A percentile compares a stretch with the other conserved stretches of the same genome.
phyloP scores from a whole-genome alignment of 1,139 yeast genomes.

The Magnusiomyces suaveolens region DNA sequence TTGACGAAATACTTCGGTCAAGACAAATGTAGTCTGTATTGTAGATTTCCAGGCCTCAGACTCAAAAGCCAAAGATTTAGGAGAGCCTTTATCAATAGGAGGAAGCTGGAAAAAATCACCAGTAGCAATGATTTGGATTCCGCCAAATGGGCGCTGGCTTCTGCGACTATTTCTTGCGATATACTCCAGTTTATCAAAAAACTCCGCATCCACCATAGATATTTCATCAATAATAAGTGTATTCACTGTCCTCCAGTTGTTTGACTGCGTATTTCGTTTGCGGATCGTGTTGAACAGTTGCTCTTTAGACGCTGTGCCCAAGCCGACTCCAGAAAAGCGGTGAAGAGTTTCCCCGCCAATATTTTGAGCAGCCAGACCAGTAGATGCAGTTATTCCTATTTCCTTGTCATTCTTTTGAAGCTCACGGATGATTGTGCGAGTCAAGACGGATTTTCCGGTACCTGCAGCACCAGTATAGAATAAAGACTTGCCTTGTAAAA shows the following conservation, averaged over 20 bases:
- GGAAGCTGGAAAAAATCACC: conserved; percentile 87
- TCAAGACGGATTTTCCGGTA: conserved; percentile 80
- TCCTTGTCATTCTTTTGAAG: conserved; percentile 34
- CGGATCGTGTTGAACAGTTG: conserved; percentile 37
- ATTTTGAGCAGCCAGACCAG: conserved; percentile 84
- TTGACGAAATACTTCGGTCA: conserved; percentile 82
- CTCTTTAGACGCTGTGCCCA: conserved; percentile 47
- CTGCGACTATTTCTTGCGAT: conserved; percentile 43
- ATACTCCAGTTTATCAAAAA: conserved; percentile 55
- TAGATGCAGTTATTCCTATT: conserved; percentile 82
- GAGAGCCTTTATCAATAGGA: conserved; percentile 45
- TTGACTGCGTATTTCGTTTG: conserved; percentile 36
- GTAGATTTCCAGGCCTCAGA: conserved; percentile 61
- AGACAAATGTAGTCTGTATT: conserved; percentile 51
- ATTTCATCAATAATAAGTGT: conserved; percentile 72
- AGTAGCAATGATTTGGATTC: conserved; percentile 64
- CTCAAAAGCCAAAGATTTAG: conserved; percentile 60
- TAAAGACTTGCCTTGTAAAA: conserved; percentile 41
- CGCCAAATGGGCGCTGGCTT: conserved; percentile 47
- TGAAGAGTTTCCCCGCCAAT: conserved; percentile 79
- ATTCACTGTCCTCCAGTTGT: conserved; percentile 52
- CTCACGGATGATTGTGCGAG: conserved; percentile 47
- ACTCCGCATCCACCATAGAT: conserved; percentile 67
- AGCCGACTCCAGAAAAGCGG: conserved; percentile 67
- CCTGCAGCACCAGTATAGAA: conserved; percentile 96